Conservation (phyloP, 1,139 yeast genomes). For the Geotrichum reessii region DNA sequence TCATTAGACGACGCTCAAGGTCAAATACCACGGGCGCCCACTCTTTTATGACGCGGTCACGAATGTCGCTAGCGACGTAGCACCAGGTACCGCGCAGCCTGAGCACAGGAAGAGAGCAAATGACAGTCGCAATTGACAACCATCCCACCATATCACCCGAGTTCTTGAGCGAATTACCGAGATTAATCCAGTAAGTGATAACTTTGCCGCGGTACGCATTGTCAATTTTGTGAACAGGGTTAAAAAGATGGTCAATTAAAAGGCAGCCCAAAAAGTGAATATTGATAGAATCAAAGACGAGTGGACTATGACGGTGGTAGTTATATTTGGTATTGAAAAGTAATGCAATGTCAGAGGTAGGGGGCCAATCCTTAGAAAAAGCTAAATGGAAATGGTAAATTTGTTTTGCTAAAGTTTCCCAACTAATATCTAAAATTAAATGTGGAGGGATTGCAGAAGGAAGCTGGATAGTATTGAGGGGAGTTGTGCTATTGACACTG, state of each 20-base stretch:
- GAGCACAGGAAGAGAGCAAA: constrained; percentile 77
- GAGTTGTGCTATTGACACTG: constrained; percentile 6
- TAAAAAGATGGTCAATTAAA: constrained; percentile 63
- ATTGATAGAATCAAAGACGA: constrained; percentile 64
- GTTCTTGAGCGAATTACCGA: constrained; percentile 72
- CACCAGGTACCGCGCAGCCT: constrained; percentile 76
- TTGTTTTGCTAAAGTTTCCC: constrained; percentile 35
- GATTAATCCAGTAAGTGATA: constrained; percentile 76
- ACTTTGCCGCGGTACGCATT: constrained; percentile 54
- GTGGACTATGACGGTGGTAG: constrained; percentile 48
- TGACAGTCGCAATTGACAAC: constrained; percentile 81
- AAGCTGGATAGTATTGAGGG: constrained; percentile 16
- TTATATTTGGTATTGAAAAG: constrained; percentile 42
- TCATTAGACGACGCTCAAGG: constrained; percentile 67
- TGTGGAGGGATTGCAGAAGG: constrained; percentile 32
- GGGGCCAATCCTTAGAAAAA: constrained; percentile 57
- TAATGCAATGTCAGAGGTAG: constrained; percentile 57
- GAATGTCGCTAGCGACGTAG: constrained; percentile 53
- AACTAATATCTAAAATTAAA: constrained; percentile 32
- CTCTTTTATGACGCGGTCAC: constrained; percentile 64
- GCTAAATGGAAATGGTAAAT: constrained; percentile 37
- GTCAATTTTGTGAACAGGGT: constrained; percentile 22
- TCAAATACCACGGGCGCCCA: constrained; percentile 96
- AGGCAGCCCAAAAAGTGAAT: constrained; percentile 74
- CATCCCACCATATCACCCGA: constrained; percentile 93